Base-by-base conservation (phyloP, 345 rosid species). In the Cardiospermum halicacabum region DNA sequence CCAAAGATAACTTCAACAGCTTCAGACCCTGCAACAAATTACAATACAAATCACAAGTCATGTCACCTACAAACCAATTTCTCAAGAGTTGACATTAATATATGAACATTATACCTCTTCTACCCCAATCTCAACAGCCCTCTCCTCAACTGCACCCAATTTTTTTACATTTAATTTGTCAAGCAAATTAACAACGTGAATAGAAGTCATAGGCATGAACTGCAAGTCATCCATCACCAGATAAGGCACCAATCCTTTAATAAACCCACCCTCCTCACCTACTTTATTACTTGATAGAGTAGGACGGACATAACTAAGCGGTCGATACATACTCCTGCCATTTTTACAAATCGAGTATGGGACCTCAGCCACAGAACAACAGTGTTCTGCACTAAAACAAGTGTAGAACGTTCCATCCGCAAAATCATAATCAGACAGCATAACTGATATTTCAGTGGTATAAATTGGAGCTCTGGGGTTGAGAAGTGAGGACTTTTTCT, bases 141-240 rank as follows among this genome's bases (percentile, higher is more conserved):
- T 64, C 22, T 65, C 72, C 3, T 73, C 53, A 12, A 69, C 67
- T 1, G 13, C 24, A 5, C 65, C 22, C 11, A 40, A 9, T 3
- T 55, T 56, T 34, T 69, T 40, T n/a, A 69, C 54, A 3, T 60
- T 56, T 3, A 69, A 60, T 12, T 61, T 61, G 65, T 65, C 56
- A 27, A 74, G 36, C 42, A 60, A 1, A 56, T 68, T 12, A 49
- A 70, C 24, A 11, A 19, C 7, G 2, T 49, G 42, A 25, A 36
- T 45, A 0, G 26, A 12, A 8, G 7, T 59, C 62, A 66, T 16
- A 0, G 79, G 77, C 30, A 21, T 65, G 21, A 72, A 77, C 36
- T 19, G 65, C 62, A 74, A 45, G 60, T 72, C 56, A 59, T 77
- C 77, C 72, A 72, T 65, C 1, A 73, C 71, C 70, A 72, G 72